Evolutionary conservation across 1,139 yeast genomes (phyloP).

Genomic region (Hemisphaericaspora subhashii): DNA sequence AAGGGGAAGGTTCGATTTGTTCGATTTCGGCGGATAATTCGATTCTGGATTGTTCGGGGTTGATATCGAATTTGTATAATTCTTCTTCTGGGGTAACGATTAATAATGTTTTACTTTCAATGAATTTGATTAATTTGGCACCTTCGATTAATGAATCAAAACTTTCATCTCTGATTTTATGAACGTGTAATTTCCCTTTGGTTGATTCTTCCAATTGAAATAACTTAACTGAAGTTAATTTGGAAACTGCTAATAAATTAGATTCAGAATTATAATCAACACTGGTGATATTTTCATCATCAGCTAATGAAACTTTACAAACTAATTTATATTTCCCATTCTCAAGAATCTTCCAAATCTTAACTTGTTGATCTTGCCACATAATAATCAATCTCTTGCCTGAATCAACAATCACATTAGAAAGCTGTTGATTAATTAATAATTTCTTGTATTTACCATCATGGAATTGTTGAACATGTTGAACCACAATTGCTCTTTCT

Average conservation of each 20-base stretch:
- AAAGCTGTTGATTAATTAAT: conserved; percentile 61
- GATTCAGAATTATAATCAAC: conserved; percentile 72
- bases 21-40: conserved; percentile 43
- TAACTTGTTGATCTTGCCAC: conserved; percentile 84
- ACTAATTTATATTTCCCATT: conserved; percentile 50
- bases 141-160: conserved; percentile 52
- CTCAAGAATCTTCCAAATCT: conserved; percentile 69
- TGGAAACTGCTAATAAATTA: conserved; percentile 66
- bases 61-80: conserved; percentile 48
- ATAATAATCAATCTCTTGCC: conserved; percentile 55
- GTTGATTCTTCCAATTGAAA: conserved; percentile 53
- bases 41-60: conserved; percentile 23
- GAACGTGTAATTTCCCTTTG: conserved; percentile 45
- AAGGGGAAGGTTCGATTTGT: conserved; percentile 22
- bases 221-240: conserved; percentile 66
- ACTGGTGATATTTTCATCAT: conserved; percentile 77
- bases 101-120: conserved; percentile 46
- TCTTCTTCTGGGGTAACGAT: conserved; percentile 70
- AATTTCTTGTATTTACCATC: conserved; percentile 75
- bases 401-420: conserved; percentile 54
- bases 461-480: conserved; percentile 65
- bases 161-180: conserved; percentile 53
- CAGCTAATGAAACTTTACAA: conserved; percentile 64
- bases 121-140: conserved; percentile 52
- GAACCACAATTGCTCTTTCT: conserved; percentile 75